Evolutionary conservation across 2,329 filamentous ascomycete genomes (phyloP), one percentile per base, ranked within the genome.

Genomic region (Colletotrichum ledebouriae): DNA sequence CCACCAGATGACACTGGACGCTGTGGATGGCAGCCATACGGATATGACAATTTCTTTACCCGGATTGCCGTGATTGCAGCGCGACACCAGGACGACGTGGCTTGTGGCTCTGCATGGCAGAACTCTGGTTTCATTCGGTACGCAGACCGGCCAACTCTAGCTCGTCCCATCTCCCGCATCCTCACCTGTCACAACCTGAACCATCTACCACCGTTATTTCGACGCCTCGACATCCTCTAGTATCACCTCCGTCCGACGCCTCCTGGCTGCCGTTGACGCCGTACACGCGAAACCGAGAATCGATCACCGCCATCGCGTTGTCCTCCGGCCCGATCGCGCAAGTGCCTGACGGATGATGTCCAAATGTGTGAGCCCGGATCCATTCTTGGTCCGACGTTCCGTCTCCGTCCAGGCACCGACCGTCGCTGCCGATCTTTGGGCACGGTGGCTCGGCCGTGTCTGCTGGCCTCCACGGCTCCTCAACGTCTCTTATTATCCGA

Each of bases 221-320:
- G 42, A 46, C 34, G 52, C n/a, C 39, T 22, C 49, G 12, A 17
- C 17, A 37, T 47, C 59, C 6, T 33, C 34, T 15, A 74, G 73
- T 71, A 90, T 89, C 12, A 83, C 53, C 15, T 65, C 61, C 46
- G 29, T 65, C 61, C 46, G 29, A 59, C 17, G 88, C 88, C 80
- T 90, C 90, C 79, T 90, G 87, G 1, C 81, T 82, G 6, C 84
- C 83, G 1, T 80, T 75, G 0, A 87, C 83, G 0, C 87, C 87
- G 12, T 84, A 78, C 1, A 91, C 88, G 9, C 82, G 79, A 73
- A 90, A 89, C 56, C 85, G 79, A 0, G 79, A 81, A 74, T 90
- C 86, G 59, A 90, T 74, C 6, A 89, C 86, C 2, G 86, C 87
- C 74, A 83, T 83, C 1, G 79, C 75, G 72, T 90, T 85, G 12